Percentiles rank a stretch among this genome's conserved stretches.
These are phyloP conservation scores for Fusarium tanahbumbuense DNA, from an alignment of 2,329 filamentous ascomycete genomes.

Conservation along the genomic window DNA sequence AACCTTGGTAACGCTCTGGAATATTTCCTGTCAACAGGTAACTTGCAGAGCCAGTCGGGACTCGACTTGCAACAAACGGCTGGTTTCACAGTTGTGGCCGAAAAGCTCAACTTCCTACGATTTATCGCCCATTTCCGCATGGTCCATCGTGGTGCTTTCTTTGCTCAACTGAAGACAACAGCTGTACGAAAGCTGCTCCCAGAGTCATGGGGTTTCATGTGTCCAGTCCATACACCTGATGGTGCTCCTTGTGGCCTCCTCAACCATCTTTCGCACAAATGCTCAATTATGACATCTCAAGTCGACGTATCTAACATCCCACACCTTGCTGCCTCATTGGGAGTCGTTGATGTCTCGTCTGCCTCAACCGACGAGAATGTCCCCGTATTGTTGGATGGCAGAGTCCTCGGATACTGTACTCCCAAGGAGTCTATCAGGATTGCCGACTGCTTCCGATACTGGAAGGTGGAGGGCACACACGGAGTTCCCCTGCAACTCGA, in stretches of 20 bases:
- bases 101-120: conserved; percentile 98
- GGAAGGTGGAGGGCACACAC: conserved; percentile 92
- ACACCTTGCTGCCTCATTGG: conserved; percentile 79
- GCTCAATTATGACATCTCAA: conserved; percentile 82
- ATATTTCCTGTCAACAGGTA: conserved; percentile 97
- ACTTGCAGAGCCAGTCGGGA: conserved; percentile 89
- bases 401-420: conserved; percentile 89
- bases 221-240: conserved; percentile 97
- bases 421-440: conserved; percentile 85
- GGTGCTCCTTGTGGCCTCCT: conserved; percentile 93
- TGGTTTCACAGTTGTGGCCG: conserved; percentile 95
- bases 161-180: conserved; percentile 96
- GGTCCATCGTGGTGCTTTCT: conserved; percentile 99
- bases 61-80: conserved; percentile 94
- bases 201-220: conserved; percentile 98
- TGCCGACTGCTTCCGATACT: conserved; percentile 87
- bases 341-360: conserved; percentile 79
- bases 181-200: conserved; percentile 95
- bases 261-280: conserved; percentile 96
- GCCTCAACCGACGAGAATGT: conserved; percentile 86
- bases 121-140: conserved; percentile 99
- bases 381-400: conserved; percentile 89
- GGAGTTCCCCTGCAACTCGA: conserved; percentile 86
- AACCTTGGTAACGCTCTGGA: conserved; percentile 88
- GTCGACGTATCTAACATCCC: conserved; percentile 80